Evolutionary conservation across 164 flowering plant species (phyloP), one percentile per base, ranked within the genome.

Genomic region (Litsea cubeba): DNA sequence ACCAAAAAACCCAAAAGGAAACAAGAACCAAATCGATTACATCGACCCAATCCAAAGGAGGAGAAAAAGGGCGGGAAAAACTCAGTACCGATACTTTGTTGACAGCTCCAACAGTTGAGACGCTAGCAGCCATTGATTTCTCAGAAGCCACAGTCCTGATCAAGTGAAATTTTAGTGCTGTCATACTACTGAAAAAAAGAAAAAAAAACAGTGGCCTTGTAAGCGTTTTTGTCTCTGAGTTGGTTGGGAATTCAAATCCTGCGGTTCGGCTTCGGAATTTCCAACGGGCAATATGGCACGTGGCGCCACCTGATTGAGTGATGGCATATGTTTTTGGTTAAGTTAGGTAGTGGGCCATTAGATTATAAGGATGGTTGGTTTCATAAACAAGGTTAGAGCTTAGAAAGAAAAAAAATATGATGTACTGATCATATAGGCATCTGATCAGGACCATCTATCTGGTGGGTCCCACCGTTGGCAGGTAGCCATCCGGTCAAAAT

Each of bases 91-190:
- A 76, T 62, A 81, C 71, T 74, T 76, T 65, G 81, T 82, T 78
- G 62, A 79, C 86, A 40, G 82, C 82, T 77, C 84, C 88, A 50
- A 85, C 74, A 70, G 83, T 76, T 20, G 87, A 76, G 65, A 83
- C 70, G 28, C 83, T 68, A 28, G 85, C 67, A 75, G 88, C 84
- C 84, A 81, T 74, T 65, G 71, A 66, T 65, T 64, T 64, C 67
- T 64, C 35, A 64, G 67, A 64, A 23, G 28, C 28, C 28, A 23
- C 14, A 14, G 67, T 64, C 67, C 67, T 64, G 67, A 64, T 25
- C 28, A 28, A 64, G 26, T 64, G 67, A 25, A 23, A 12, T 60
- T 10, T 32, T 4, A 12, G 28, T 64, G 11, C 67, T 23, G 26
- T 11, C 26, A 1, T 23, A 28, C 24, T 0, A 18, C 14, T 64